Base-by-base conservation (phyloP, 2,329 filamentous ascomycete genomes). In the Xylaria hypoxylon region DNA sequence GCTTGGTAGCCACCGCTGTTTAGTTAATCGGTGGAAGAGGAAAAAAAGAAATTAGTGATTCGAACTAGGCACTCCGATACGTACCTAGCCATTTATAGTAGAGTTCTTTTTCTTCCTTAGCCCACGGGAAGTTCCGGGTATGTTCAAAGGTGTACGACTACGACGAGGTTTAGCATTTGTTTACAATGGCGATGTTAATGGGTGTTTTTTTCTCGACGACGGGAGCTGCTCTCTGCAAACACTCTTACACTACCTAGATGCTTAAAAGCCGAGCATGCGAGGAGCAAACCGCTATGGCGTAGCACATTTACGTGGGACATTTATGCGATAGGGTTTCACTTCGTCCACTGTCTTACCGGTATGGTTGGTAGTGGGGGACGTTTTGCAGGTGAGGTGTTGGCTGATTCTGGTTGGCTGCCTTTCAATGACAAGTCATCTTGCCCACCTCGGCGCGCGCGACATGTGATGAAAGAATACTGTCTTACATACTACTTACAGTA, bases 351-450 rank as follows among this genome's bases (percentile, higher is more conserved):
- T 53, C 11, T 35, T 38, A 35, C 17, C 24, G 19, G 4, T 17
- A 17, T 26, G 31, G 31, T 40, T 26, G 31, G 31, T 40, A 35
- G 35, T 24, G 53, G 26, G 47, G 31, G 17, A 40, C 19, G 50
- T 47, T 50, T 50, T 17, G 26, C 11, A 22, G 48, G 44, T 33
- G 48, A 53, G 47, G 47, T 57, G 55, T 64, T 67, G 48, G 44
- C 60, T 8, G 44, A 15, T 8, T 28, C 35, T 67, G 59, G 60
- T 67, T 63, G 64, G 64, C 31, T 45, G 53, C 48, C 17, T 26
- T 47, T 4, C n/a, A 28, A 40, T 48, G 42, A 45, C 19, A 45
- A 31, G 59, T 61, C 28, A 53, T 38, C 11, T 48, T 24, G 59
- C 28, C 48, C 59, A 47, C 40, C 38, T 15, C 35, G 35, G 35